A percentile compares a stretch with the other conserved stretches of the same genome.
Evolutionary conservation across 768 basidiomycete species (phyloP).

Genomic region (Tricholoma matsutake): DNA sequence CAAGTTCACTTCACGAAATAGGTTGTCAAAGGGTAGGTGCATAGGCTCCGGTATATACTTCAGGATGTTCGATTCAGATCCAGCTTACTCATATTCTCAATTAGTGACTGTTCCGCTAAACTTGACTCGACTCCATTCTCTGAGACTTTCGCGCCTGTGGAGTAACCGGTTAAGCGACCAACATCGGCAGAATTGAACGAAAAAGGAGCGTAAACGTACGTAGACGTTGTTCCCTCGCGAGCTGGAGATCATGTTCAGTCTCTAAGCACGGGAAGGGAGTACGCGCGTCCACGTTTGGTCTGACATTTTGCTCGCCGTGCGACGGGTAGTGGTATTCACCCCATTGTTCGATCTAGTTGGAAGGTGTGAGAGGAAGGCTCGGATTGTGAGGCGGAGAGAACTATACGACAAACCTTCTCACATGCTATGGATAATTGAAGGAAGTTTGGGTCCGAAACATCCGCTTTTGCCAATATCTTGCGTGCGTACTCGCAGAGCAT

Average conservation of each 20-base stretch:
- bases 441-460: not conserved
- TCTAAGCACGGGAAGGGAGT: not conserved
- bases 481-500: not conserved
- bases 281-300: not conserved
- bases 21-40: too few relatives aligned
- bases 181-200: too few relatives aligned
- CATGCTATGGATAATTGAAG: not conserved
- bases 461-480: not conserved
- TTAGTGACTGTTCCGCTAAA: too few relatives aligned
- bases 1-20: too few relatives aligned
- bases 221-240: not conserved
- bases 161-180: too few relatives aligned
- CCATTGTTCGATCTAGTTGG: not conserved
- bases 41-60: too few relatives aligned
- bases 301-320: not conserved
- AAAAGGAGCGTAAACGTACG: not conserved
- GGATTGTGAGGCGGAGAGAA: not conserved
- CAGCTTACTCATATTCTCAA: too few relatives aligned
- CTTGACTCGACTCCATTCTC: too few relatives aligned
- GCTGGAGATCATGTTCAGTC: not conserved
- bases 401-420: not conserved
- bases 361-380: too few relatives aligned
- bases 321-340: not conserved
- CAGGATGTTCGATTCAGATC: too few relatives aligned
- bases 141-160: too few relatives aligned